Conservation (phyloP, 306 rosid species). For the Pyrus pyrifolia region DNA sequence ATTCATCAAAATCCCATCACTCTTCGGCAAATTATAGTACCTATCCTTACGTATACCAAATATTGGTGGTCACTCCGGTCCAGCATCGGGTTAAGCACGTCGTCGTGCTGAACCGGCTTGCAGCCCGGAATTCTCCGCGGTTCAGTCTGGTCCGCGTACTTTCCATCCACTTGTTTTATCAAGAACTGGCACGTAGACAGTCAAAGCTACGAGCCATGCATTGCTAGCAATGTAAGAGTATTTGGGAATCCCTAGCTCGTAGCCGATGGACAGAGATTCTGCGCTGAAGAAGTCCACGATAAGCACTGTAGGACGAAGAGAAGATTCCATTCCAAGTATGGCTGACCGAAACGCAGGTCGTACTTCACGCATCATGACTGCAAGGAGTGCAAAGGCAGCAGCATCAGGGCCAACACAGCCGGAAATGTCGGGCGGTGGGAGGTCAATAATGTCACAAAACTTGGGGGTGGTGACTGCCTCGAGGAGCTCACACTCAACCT, state of each 20-base stretch:
- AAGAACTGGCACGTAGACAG: conserved; percentile 10
- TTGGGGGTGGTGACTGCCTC: conserved; percentile 3
- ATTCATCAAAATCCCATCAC: conserved; percentile 52
- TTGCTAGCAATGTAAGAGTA: conserved; percentile 27
- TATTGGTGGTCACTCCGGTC: conserved; percentile 19
- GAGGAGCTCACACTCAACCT: conserved; percentile 16
- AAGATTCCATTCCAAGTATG: neutral
- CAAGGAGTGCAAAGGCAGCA: neutral
- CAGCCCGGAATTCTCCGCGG: conserved; percentile 32
- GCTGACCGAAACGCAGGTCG: conserved; percentile 1
- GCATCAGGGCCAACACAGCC: conserved; percentile 1
- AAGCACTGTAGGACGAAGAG: neutral
- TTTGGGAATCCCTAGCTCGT: conserved; percentile 35
- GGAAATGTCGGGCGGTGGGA: conserved; percentile 21
- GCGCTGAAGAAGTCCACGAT: conserved; percentile 37
- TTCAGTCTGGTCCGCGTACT: conserved; percentile 26
- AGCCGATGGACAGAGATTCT: conserved; percentile 31
- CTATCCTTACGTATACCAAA: neutral
- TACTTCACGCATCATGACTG: conserved; percentile 25
- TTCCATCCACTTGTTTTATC: conserved; percentile 24
- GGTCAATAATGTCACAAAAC: conserved; percentile 22
- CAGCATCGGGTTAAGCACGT: conserved; percentile 29
- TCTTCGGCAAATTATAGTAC: neutral
- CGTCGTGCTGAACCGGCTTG: conserved; percentile 26
- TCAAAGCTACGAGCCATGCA: conserved; percentile 39